Conservation (phyloP, 768 basidiomycete species). For the Panaeolus cyanescens region DNA sequence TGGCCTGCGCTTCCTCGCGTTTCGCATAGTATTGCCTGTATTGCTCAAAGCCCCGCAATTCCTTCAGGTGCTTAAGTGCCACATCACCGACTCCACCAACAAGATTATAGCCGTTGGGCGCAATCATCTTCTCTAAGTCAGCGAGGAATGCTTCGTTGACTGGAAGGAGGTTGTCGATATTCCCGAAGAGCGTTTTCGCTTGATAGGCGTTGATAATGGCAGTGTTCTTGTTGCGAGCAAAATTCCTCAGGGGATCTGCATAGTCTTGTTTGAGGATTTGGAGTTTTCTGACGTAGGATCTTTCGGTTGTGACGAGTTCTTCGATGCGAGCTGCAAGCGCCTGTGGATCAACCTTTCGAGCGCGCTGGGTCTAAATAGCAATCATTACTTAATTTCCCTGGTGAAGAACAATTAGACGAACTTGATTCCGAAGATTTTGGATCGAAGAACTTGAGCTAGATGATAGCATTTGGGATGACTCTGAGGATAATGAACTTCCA, state of each 20-base stretch:
- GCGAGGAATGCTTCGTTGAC: conserved; percentile 87
- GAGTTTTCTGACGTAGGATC: conserved; percentile 84
- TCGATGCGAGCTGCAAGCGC: conserved; percentile 75
- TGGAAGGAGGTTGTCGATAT: conserved; percentile 85
- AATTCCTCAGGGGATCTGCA: conserved; percentile 87
- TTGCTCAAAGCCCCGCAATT: conserved; percentile 82
- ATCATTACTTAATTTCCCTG: conserved; percentile 33
- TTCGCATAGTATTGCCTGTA: conserved; percentile 92
- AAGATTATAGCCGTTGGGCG: conserved; percentile 53
- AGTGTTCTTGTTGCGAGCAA: conserved; percentile 81
- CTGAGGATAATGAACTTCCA: conserved; percentile 62
- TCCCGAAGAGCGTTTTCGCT: conserved; percentile 92
- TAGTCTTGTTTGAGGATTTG: conserved; percentile 84
- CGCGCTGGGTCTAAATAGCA: conserved; percentile 36
- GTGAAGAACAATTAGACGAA: conserved; percentile 5
- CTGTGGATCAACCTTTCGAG: conserved; percentile 65
- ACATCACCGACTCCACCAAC: conserved; percentile 82
- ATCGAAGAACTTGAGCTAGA: conserved; percentile 38
- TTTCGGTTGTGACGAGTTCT: conserved; percentile 88
- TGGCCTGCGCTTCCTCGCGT: conserved; percentile 88
- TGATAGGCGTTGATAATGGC: conserved; percentile 89
- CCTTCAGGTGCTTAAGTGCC: conserved; percentile 83
- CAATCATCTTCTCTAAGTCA: conserved; percentile 80
- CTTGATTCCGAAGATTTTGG: conserved; percentile 11
- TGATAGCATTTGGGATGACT: conserved; percentile 49